A percentile compares a stretch with the other conserved stretches of the same genome.
Conservation (phyloP, 306 rosid genomes). For the Ziziphus jujuba region DNA sequence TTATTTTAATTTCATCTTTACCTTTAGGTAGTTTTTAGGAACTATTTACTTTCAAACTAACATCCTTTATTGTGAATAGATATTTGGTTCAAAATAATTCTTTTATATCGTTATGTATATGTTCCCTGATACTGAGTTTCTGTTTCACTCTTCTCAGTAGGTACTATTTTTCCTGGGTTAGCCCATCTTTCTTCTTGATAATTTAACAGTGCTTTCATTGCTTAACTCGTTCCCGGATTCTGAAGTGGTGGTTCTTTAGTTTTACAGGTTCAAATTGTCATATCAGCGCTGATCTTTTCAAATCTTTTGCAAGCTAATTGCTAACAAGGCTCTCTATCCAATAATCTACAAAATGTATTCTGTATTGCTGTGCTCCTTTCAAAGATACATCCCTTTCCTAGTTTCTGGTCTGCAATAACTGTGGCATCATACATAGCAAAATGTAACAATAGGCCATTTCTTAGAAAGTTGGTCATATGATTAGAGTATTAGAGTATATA, state of each 20-base stretch:
- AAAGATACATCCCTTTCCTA: not conserved
- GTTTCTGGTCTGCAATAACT: not conserved
- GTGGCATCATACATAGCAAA: not conserved
- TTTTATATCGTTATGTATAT: not conserved
- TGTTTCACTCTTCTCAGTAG: not conserved
- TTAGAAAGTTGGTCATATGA: not conserved
- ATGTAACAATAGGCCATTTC: not conserved
- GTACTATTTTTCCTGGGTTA: not conserved
- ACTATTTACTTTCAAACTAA: too few relatives aligned
- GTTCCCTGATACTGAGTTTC: not conserved
- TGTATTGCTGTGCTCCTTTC: not conserved
- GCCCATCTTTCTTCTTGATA: not conserved
- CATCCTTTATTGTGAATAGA: not conserved
- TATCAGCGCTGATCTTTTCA: not conserved
- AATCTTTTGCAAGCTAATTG: not conserved
- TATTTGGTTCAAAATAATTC: not conserved
- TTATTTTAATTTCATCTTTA: too few relatives aligned
- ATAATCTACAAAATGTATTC: not conserved
- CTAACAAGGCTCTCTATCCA: not conserved
- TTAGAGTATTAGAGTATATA: not conserved
- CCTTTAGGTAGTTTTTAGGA: too few relatives aligned
- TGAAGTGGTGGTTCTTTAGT: not conserved
- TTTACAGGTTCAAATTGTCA: not conserved
- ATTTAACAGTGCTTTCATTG: not conserved
- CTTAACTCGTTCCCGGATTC: not conserved